phyloP scores from a whole-genome alignment of 768 basidiomycete genomes.

The Lactarius trivialis region DNA sequence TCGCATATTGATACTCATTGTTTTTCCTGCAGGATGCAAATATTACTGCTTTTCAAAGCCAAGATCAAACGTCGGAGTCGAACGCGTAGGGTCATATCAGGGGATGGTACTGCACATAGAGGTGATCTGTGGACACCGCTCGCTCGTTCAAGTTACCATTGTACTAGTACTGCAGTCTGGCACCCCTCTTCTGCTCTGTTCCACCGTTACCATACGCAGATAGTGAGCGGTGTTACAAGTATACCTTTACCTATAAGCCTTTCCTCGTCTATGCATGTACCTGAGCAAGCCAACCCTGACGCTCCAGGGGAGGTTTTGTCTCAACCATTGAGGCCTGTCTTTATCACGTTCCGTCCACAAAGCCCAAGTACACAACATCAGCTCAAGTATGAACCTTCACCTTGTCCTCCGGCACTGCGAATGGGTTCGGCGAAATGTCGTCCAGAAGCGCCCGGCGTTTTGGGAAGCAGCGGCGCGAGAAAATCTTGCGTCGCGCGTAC shows the following conservation, averaged over 20 bases:
- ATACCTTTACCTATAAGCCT: conserved; percentile 65
- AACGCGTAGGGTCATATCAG: background rate
- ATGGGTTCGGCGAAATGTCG: conserved; percentile 62
- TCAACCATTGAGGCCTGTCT: too few relatives aligned
- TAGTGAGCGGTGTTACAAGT: background rate
- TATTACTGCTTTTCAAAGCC: background rate
- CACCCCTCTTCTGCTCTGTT: background rate
- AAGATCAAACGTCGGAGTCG: background rate
- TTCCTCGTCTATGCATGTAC: conserved; percentile 55
- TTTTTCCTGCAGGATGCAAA: background rate
- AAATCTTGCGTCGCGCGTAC: background rate
- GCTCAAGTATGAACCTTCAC: conserved; percentile 58
- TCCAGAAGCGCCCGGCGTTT: conserved; percentile 38
- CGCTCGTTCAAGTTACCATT: too few relatives aligned
- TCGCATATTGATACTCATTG: background rate
- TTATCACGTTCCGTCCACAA: too few relatives aligned
- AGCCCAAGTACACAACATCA: conserved; percentile 44
- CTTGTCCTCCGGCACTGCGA: conserved; percentile 29
- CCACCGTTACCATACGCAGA: background rate
- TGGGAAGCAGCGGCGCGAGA: conserved; percentile 38
- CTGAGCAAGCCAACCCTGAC: conserved; percentile 51
- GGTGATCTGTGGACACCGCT: background rate
- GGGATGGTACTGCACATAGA: background rate
- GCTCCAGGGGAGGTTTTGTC: too few relatives aligned
- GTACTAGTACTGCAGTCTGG: too few relatives aligned